A percentile compares a stretch with the other conserved stretches of the same genome.
Conservation (phyloP, 345 rosid genomes). For the Populus ilicifolia region DNA sequence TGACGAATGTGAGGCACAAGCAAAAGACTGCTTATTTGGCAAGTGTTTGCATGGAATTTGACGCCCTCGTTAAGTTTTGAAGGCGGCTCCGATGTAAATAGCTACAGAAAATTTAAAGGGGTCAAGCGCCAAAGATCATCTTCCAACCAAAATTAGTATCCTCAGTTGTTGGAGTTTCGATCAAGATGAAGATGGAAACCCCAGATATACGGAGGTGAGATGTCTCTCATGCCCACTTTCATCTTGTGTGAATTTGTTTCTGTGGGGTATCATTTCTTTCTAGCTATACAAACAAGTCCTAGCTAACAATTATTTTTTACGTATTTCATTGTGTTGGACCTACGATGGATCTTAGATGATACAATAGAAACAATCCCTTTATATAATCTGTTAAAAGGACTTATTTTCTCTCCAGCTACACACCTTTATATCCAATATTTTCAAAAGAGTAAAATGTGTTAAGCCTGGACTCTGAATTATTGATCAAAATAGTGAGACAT, state of each 20-base stretch:
- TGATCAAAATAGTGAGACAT: conserved; percentile 23
- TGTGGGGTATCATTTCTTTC: not conserved
- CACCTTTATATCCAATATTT: too few relatives aligned
- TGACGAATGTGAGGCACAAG: conserved; percentile 32
- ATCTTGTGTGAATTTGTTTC: not conserved
- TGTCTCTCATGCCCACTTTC: not conserved
- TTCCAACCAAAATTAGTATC: not conserved
- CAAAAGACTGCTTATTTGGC: conserved; percentile 37
- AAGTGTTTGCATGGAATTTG: conserved; percentile 32
- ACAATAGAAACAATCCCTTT: too few relatives aligned
- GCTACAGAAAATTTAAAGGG: not conserved
- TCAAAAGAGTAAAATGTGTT: too few relatives aligned
- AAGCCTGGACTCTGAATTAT: too few relatives aligned
- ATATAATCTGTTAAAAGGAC: too few relatives aligned
- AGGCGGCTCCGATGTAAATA: not conserved
- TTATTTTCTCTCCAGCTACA: too few relatives aligned
- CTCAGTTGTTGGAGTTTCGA: not conserved
- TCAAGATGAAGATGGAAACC: not conserved
- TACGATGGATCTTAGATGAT: too few relatives aligned
- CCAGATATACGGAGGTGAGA: not conserved
- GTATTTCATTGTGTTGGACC: too few relatives aligned
- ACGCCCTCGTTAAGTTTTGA: conserved; percentile 6
- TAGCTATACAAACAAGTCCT: too few relatives aligned
- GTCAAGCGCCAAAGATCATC: not conserved
- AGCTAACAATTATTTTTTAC: too few relatives aligned